Evolutionary conservation across 164 flowering plant species (phyloP).

Genomic region (Liriodendron chinense): DNA sequence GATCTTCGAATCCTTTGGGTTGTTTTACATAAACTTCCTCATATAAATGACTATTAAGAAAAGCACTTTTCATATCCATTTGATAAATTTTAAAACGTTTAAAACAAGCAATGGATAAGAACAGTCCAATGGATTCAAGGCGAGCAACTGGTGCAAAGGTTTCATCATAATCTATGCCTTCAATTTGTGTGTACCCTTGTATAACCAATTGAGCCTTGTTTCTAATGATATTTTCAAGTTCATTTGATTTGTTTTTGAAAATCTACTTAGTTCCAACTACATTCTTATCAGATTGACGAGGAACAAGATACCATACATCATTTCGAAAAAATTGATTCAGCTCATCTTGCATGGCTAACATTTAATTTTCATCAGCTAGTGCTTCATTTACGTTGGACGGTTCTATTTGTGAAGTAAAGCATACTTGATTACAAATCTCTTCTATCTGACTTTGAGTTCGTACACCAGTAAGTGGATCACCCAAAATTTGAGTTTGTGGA

Average conservation of each 20-base stretch:
- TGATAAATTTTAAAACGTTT: neutral
- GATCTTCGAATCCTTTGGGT: neutral
- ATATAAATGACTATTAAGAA: neutral
- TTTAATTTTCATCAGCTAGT: neutral
- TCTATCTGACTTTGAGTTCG: neutral
- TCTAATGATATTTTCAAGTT: neutral
- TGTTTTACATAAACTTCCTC: conserved; percentile 3
- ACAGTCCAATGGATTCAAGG: neutral
- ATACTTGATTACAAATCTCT: neutral
- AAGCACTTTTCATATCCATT: conserved; percentile 6
- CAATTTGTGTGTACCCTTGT: neutral
- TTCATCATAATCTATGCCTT: conserved; percentile 3
- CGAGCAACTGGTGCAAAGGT: neutral
- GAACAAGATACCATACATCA: neutral
- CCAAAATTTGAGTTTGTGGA: too few relatives aligned
- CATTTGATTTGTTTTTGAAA: neutral
- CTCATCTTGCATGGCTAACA: neutral
- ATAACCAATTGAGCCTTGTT: neutral
- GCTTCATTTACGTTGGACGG: neutral
- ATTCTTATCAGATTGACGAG: neutral
- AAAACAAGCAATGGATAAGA: neutral
- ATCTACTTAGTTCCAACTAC: neutral
- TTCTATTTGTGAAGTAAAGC: neutral
- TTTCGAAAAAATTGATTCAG: neutral
- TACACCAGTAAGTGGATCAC: too few relatives aligned